Conservation (phyloP, 345 rosid genomes). For the Eucalyptus marginata region DNA sequence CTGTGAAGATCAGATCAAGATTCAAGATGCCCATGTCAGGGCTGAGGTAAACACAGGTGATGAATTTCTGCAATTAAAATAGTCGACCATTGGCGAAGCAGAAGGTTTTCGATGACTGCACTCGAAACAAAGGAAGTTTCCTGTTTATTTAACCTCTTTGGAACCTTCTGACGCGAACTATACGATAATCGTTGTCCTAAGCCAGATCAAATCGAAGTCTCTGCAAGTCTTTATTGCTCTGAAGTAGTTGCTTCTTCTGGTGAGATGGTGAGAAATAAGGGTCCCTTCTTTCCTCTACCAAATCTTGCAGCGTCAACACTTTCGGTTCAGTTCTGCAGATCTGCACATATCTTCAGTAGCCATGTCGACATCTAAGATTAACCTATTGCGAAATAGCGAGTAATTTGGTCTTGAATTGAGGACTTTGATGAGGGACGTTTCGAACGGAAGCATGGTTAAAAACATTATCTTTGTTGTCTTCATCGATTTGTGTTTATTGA, state of each 20-base stretch:
- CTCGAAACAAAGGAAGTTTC: neutral
- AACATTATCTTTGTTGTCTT: neutral
- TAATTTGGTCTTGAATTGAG: neutral
- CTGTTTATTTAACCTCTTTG: neutral
- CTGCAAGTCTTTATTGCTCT: neutral
- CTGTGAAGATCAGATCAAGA: neutral
- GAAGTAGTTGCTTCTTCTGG: neutral
- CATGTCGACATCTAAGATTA: neutral
- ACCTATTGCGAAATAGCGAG: neutral
- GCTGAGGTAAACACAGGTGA: neutral
- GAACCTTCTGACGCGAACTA: neutral
- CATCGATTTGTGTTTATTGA: neutral
- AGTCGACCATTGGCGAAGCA: neutral
- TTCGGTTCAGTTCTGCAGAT: neutral
- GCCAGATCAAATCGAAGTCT: neutral
- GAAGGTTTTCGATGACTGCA: neutral
- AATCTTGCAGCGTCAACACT: neutral
- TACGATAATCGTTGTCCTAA: neutral
- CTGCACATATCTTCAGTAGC: neutral
- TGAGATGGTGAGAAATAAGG: neutral
- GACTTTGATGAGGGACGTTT: neutral
- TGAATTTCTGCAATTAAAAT: neutral
- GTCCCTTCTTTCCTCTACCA: neutral
- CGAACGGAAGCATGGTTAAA: neutral
- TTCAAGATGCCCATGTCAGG: neutral